phyloP scores from a whole-genome alignment of 2,329 filamentous ascomycete genomes.

The Fusarium sp. region DNA sequence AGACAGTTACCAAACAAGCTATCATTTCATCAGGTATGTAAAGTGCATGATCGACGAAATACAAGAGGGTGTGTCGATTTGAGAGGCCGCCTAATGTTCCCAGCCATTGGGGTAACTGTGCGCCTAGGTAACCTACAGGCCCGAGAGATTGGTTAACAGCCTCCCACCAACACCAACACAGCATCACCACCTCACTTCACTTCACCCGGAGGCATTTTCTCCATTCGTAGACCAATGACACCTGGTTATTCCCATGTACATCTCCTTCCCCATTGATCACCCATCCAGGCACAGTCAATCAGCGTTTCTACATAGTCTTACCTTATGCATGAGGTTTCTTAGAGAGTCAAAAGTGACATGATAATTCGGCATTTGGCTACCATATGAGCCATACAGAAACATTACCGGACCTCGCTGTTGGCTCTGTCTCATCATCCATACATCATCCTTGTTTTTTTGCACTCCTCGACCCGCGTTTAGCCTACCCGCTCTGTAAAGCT shows the following conservation, averaged over 20 bases:
- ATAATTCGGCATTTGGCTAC: neutral
- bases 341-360: neutral
- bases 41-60: constrained; percentile 34
- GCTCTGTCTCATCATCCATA: constrained; percentile 14
- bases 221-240: neutral
- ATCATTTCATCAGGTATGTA: constrained; percentile 1
- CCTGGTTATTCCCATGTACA: neutral
- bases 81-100: constrained; percentile 2
- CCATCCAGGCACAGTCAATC: neutral
- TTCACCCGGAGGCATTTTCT: constrained; percentile 13
- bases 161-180: neutral
- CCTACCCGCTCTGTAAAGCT: constrained; percentile 37
- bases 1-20: neutral
- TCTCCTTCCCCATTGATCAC: constrained; percentile 26
- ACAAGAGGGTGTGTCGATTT: constrained; percentile 25
- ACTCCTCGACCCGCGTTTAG: constrained; percentile 35
- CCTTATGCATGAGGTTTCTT: neutral
- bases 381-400: neutral
- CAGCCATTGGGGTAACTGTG: constrained; percentile 1
- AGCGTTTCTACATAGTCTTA: neutral
- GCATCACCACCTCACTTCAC: neutral
- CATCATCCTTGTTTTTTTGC: constrained; percentile 25
- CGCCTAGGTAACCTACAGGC: neutral
- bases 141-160: neutral
- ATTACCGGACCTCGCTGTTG: neutral